Percentiles rank a stretch among this genome's conserved stretches.
Conservation (phyloP, 129 eudicot species). For the Artemisia tridentata region DNA sequence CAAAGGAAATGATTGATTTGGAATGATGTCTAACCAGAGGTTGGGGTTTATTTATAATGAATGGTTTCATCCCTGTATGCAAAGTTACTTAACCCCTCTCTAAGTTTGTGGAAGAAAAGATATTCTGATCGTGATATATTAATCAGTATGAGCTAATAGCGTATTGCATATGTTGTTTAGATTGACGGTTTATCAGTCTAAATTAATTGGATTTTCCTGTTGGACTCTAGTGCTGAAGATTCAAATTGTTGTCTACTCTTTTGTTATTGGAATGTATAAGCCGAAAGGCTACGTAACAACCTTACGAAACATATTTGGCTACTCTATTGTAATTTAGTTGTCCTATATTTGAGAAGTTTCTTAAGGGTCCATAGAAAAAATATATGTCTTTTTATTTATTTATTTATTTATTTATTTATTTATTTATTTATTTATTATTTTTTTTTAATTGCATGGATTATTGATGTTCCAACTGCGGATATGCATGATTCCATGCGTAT, state of each 20-base stretch:
- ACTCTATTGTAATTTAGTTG: background rate
- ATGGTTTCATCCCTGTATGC: background rate
- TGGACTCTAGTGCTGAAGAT: background rate
- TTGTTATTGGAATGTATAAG: background rate
- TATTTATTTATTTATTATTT: too few relatives aligned
- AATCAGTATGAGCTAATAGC: background rate
- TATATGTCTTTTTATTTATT: too few relatives aligned
- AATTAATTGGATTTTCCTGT: background rate
- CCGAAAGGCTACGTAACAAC: background rate
- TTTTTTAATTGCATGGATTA: too few relatives aligned
- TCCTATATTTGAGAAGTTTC: background rate
- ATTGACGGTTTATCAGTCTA: background rate
- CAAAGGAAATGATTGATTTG: background rate
- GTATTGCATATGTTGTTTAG: conserved; percentile 10
- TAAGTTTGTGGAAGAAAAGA: conserved; percentile 20
- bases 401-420: too few relatives aligned
- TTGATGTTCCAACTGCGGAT: too few relatives aligned
- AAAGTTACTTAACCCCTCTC: background rate
- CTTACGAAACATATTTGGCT: background rate
- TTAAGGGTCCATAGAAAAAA: background rate
- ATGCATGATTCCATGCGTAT: too few relatives aligned
- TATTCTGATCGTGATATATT: background rate
- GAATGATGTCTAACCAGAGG: background rate
- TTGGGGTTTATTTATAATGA: conserved; percentile 1
- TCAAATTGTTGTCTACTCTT: background rate